Evolutionary conservation across 2,329 filamentous ascomycete species (phyloP), one percentile per base, ranked within the genome.

Genomic region (Colletotrichum graminicola): DNA sequence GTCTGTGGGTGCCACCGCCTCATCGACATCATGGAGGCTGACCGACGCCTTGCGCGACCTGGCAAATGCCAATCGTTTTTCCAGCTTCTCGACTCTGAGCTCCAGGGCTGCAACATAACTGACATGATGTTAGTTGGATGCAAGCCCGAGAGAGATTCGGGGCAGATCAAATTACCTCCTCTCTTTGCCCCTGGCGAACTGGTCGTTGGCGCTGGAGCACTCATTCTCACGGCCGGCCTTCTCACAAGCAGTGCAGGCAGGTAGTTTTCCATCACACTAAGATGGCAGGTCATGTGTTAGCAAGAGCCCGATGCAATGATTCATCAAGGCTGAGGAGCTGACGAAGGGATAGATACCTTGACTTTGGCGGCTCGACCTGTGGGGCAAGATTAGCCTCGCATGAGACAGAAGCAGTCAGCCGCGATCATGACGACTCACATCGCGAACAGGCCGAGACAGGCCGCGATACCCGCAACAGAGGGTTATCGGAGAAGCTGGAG

Each of bases 41-140:
- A 93, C 85, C 5, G 92, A 93, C 16, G 89, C 91, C 75, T 93
- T 94, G 74, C 92, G 90, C 26, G 90, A 89, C 76, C 89, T 87
- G 62, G 91, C 91, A 81, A 90, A 92, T 43, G 88, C 86, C 57
- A 98, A 87, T 68, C 91, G 91, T 78, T 90, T 92, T 81, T 97
- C 93, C 11, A 98, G 88, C 81, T 93, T 94, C 80, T 98, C 95
- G 75, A 97, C 92, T 69, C 93, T 91, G 21, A 95, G 90, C 80
- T 98, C 95, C n/a, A 99, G 87, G 0, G 95, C 97, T 10, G 95
- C 94, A 55, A 98, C 95, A 86, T 98, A 99, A 82, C 91, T 92
- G 54, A n/a, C 12, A 41, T n/a, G 4, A 52, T 67, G 18, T 41
- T 23, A 39, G 39, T 6, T 36, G 36, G 32, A 67, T 34, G 14